Base-by-base conservation (phyloP, 139 green algal genomes). In the Chlorella sp. region DNA sequence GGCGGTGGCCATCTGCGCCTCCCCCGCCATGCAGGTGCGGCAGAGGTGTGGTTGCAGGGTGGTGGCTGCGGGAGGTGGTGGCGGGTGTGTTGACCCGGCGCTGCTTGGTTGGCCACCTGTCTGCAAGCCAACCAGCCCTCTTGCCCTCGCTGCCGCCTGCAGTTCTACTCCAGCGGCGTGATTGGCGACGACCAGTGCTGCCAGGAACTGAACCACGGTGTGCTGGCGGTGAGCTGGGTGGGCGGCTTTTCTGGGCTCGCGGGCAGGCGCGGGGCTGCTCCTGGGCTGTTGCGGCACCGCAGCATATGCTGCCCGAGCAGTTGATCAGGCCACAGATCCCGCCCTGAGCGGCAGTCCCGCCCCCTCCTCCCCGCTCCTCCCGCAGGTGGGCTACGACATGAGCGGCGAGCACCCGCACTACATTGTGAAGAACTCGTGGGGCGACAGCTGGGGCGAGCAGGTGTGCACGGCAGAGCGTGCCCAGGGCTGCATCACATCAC, bases 381-480 rank as follows among this genome's bases (percentile, higher is more conserved):
- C 16, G 51, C 51, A 60, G 51, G 51, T 60, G 51, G 51, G 51
- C 51, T 60, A 41, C 40, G 48, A n/a, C 38, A 56, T 1, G 3
- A n/a, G 19, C 46, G 73, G 46, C 73, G 28, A 36, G 30, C 28
- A 81, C 51, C 76, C 76, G 1, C 76, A 82, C 76, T 73, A 79
- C 48, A 87, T 67, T 75, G 81, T 99, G 6, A 99, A 99, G 92
- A 99, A 99, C 94, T 93, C 86, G 46, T 99, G 96, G 96, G 94
- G 96, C 38, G 87, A 3, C 2, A 56, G 74, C 40, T 97, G 94
- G 94, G 95, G 95, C 43, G 43, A 78, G 44, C 34, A 75, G 69
- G 34, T 48, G n/a, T 4, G 56, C 13, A 28, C 34, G 77, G 58
- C 9, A 51, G n/a, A n/a, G n/a, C n/a, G n/a, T n/a, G n/a, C n/a